These are phyloP conservation scores for Clonostachys rhizophaga DNA, from an alignment of 2,329 filamentous ascomycete genomes.

Conservation along the genomic window DNA sequence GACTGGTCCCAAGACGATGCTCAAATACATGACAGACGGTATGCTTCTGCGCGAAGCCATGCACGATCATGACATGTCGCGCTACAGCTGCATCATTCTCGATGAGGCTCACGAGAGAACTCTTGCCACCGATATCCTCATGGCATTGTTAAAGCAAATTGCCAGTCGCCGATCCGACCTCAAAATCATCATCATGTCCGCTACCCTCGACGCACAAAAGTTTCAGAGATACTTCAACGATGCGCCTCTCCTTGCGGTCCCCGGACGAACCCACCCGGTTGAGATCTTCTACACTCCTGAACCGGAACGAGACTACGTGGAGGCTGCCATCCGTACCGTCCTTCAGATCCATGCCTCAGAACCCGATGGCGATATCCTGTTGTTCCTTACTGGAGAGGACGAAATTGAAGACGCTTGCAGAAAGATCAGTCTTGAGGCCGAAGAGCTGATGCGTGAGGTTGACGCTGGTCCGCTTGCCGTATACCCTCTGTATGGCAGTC, in stretches of 20 bases:
- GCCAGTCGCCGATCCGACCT: conserved; percentile 77
- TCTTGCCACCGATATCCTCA: conserved; percentile 92
- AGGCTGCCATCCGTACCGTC: conserved; percentile 90
- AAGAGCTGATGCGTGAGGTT: conserved; percentile 87
- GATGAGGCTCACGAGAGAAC: conserved; percentile 98
- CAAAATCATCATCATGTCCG: conserved; percentile 99
- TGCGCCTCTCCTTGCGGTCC: conserved; percentile 87
- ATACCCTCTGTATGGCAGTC: conserved; percentile 89
- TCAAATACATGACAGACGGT: conserved; percentile 99
- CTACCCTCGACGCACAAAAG: conserved; percentile 94
- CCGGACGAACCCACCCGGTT: conserved; percentile 91
- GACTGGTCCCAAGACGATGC: conserved; percentile 80
- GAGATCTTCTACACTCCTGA: conserved; percentile 99
- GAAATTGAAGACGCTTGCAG: conserved; percentile 96
- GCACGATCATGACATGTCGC: conserved; percentile 85
- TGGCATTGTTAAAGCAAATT: conserved; percentile 93
- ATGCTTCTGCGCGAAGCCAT: conserved; percentile 96
- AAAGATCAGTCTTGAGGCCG: conserved; percentile 85
- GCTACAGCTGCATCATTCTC: conserved; percentile 96
- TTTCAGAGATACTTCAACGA: conserved; percentile 97
- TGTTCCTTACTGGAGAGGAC: conserved; percentile 96
- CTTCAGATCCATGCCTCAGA: conserved; percentile 95
- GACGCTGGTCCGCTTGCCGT: conserved; percentile 86
- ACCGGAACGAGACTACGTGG: conserved; percentile 93
- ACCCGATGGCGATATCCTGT: conserved; percentile 83